Conservation (phyloP, 495 filamentous ascomycete species). For the Aspergillus indologenus region DNA sequence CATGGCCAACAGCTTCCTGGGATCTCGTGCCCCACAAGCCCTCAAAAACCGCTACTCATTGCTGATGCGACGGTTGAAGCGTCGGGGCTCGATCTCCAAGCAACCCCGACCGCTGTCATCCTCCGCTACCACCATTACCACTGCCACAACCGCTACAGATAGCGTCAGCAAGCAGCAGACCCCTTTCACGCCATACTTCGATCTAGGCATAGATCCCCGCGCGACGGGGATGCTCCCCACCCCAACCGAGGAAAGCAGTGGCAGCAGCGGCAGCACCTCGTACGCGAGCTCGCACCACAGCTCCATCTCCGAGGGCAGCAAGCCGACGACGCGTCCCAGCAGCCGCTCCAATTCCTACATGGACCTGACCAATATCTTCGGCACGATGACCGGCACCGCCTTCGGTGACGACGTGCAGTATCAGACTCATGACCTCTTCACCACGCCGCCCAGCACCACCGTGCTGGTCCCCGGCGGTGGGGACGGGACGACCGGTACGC, state of each 20-base stretch:
- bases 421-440: neutral
- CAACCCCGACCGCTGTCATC: too few relatives aligned
- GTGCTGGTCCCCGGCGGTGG: neutral
- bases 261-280: neutral
- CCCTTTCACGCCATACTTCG: neutral
- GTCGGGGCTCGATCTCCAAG: too few relatives aligned
- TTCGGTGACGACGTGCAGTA: neutral
- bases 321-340: neutral
- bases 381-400: neutral
- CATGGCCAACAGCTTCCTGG: neutral
- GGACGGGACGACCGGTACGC: neutral
- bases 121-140: too few relatives aligned
- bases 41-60: too few relatives aligned
- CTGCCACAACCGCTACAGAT: too few relatives aligned
- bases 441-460: neutral
- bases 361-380: neutral
- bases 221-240: neutral
- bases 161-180: neutral
- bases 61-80: too few relatives aligned
- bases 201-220: neutral
- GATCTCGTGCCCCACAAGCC: neutral
- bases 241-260: neutral
- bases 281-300: neutral
- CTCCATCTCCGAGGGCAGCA: neutral
- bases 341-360: neutral